Evolutionary conservation across 2,329 filamentous ascomycete genomes (phyloP).

Genomic region (Lizonia empirigonia): DNA sequence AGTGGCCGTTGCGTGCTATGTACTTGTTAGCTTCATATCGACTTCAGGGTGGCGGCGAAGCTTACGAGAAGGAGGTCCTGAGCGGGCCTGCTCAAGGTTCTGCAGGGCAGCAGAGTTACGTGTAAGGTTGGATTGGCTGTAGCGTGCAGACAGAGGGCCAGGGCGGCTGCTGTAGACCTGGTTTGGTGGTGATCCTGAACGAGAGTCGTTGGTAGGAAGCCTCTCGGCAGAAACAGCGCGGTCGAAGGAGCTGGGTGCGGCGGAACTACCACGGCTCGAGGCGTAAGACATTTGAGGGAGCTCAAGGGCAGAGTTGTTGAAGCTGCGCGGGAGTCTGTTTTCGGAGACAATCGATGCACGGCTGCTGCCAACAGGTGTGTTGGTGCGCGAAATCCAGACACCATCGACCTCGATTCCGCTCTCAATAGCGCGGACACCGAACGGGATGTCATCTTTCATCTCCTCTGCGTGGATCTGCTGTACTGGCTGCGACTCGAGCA

Average conservation of each 20-base stretch:
- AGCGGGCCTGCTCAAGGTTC: conserved; percentile 37
- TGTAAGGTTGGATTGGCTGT: conserved; percentile 42
- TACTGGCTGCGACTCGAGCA: conserved; percentile 69
- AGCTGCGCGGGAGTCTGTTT: conserved; percentile 34
- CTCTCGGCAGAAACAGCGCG: conserved; percentile 48
- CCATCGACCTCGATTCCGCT: conserved; percentile 83
- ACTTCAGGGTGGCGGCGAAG: background rate
- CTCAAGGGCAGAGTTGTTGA: conserved; percentile 42
- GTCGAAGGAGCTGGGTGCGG: conserved; percentile 47
- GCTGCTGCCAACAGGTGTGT: conserved; percentile 50
- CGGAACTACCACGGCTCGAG: conserved; percentile 45
- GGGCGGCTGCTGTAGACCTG: conserved; percentile 27
- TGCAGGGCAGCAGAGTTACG: conserved; percentile 43
- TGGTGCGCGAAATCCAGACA: conserved; percentile 62
- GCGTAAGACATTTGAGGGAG: conserved; percentile 37
- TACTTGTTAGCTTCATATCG: conserved; percentile 14
- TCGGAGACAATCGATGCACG: conserved; percentile 42
- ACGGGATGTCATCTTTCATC: conserved; percentile 72
- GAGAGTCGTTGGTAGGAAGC: conserved; percentile 37
- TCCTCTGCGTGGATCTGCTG: conserved; percentile 55
- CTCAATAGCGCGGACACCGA: conserved; percentile 84
- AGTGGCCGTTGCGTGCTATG: conserved; percentile 32
- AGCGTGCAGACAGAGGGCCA: conserved; percentile 42
- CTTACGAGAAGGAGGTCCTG: conserved; percentile 39
- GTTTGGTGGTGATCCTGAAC: conserved; percentile 34